Evolutionary conservation across 2,329 filamentous ascomycete genomes (phyloP).

Genomic region (Verticillium longisporum): DNA sequence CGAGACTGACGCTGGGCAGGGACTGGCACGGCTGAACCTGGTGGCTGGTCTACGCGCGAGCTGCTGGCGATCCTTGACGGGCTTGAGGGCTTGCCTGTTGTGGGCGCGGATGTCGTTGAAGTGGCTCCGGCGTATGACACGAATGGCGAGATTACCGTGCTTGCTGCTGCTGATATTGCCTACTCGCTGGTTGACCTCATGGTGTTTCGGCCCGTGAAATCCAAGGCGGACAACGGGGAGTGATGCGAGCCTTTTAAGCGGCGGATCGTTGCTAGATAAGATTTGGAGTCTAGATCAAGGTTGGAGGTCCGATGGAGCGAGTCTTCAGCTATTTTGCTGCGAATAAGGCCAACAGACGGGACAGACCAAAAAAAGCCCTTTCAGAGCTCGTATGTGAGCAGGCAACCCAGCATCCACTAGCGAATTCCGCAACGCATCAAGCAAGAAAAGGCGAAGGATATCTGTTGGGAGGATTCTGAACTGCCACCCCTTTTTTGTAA

Average conservation of each 20-base stretch:
- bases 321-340: too few relatives aligned
- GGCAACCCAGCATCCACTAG: too few relatives aligned
- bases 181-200: slow-evolving; percentile 66
- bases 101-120: slow-evolving; percentile 76
- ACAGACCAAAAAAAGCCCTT: too few relatives aligned
- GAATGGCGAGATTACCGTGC: slow-evolving; percentile 62
- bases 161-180: slow-evolving; percentile 67
- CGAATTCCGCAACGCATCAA: too few relatives aligned
- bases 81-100: slow-evolving; percentile 62
- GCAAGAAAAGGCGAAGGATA: background rate
- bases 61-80: slow-evolving; percentile 68
- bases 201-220: slow-evolving; percentile 34
- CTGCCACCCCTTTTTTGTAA: slow-evolving; percentile 2
- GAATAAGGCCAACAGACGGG: too few relatives aligned
- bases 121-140: slow-evolving; percentile 74
- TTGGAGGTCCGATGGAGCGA: too few relatives aligned
- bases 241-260: too few relatives aligned
- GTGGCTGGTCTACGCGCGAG: slow-evolving; percentile 75
- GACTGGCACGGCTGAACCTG: slow-evolving; percentile 72
- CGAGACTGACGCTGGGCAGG: slow-evolving; percentile 25
- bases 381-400: too few relatives aligned
- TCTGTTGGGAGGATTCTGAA: background rate
- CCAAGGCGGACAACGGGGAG: slow-evolving; percentile 1
- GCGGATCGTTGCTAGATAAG: too few relatives aligned
- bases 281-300: too few relatives aligned